Conservation (phyloP, 805 yeast genomes). For the Metschnikowia similis region DNA sequence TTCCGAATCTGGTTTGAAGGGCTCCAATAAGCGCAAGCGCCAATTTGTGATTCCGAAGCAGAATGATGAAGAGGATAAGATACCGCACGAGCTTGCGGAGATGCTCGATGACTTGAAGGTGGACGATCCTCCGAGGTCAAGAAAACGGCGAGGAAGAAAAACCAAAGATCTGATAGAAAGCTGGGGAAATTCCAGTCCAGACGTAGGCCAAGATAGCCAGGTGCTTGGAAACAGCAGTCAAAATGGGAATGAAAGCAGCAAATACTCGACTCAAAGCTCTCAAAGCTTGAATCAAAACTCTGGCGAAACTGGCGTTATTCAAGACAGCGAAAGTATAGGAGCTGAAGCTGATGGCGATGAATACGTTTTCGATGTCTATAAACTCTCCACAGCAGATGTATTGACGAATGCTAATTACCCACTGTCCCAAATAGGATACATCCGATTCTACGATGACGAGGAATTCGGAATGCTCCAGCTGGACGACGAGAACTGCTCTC, state of each 20-base stretch:
- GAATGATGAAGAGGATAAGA: slow-evolving; percentile 31
- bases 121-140: slow-evolving; percentile 6
- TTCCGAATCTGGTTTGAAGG: slow-evolving; percentile 17
- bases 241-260: neutral
- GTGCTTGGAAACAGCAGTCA: too few species aligned
- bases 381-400: slow-evolving; percentile 26
- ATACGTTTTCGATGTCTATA: slow-evolving; percentile 88
- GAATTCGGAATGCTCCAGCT: slow-evolving; percentile 37
- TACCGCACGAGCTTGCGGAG: slow-evolving; percentile 64
- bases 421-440: slow-evolving; percentile 48
- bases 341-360: slow-evolving; percentile 31
- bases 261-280: neutral
- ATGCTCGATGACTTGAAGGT: slow-evolving; percentile 65
- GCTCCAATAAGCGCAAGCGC: slow-evolving; percentile 15
- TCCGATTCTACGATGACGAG: slow-evolving; percentile 53
- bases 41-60: slow-evolving; percentile 35
- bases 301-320: too few species aligned
- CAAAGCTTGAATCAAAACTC: neutral
- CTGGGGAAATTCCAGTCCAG: neutral
- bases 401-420: slow-evolving; percentile 46
- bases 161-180: neutral
- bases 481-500: slow-evolving; percentile 35
- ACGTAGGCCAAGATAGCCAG: too few species aligned
- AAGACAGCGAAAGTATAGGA: too few species aligned
- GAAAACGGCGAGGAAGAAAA: slow-evolving; percentile 9